Conservation (phyloP, 2,329 filamentous ascomycete species). For the Cladosporium sp. region DNA sequence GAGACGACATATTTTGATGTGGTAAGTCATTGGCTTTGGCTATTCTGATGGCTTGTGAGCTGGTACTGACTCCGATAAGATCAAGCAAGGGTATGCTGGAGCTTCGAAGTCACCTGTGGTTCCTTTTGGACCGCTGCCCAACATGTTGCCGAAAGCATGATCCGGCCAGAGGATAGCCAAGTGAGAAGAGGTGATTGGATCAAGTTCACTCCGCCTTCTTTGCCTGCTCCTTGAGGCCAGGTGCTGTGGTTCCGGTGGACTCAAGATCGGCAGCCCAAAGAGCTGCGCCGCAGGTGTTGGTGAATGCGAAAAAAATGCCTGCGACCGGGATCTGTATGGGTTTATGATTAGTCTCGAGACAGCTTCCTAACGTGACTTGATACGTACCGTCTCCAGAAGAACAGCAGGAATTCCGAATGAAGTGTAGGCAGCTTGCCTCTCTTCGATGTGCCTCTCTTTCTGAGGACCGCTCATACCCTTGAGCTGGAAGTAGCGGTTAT, state of each 20-base stretch:
- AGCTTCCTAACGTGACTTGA: neutral
- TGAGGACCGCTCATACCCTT: constrained; percentile 75
- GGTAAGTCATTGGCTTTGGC: neutral
- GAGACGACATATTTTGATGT: constrained; percentile 48
- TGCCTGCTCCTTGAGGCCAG: constrained; percentile 37
- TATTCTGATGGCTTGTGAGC: neutral
- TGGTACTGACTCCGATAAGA: constrained; percentile 2
- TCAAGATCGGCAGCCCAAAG: constrained; percentile 78
- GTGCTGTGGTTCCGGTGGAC: constrained; percentile 35
- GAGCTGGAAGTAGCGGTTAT: constrained; percentile 80
- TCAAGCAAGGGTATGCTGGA: constrained; percentile 19
- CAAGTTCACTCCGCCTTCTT: constrained; percentile 17
- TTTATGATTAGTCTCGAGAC: neutral
- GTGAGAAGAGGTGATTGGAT: too few relatives aligned
- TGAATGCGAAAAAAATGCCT: constrained; percentile 84
- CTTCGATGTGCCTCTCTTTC: constrained; percentile 67
- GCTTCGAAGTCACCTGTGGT: constrained; percentile 16
- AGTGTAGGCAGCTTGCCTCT: constrained; percentile 75
- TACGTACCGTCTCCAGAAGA: constrained; percentile 68
- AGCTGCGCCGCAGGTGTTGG: constrained; percentile 87
- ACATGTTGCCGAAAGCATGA: constrained; percentile 19
- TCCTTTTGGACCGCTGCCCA: constrained; percentile 16
- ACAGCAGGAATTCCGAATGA: constrained; percentile 84
- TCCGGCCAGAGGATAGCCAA: neutral
- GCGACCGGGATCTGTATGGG: constrained; percentile 64